Conservation (phyloP, 2,329 filamentous ascomycete species). For the Aspergillus brasiliensis region DNA sequence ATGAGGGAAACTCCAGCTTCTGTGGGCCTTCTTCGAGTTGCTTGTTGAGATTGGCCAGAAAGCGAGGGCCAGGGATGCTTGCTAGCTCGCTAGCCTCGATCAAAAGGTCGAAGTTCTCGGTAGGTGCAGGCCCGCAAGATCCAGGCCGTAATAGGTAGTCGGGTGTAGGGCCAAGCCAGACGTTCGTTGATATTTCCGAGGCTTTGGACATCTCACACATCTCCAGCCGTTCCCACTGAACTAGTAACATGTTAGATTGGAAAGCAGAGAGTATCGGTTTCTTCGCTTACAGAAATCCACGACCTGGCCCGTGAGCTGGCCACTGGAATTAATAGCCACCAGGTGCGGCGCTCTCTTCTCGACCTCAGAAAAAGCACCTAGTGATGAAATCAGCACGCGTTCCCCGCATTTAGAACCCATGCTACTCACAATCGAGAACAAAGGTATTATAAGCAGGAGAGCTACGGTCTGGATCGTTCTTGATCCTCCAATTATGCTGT, state of each 20-base stretch:
- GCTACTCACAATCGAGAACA: constrained; percentile 60
- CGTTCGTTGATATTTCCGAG: constrained; percentile 84
- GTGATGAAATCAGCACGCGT: constrained; percentile 38
- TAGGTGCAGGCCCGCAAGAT: constrained; percentile 49
- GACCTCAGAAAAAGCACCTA: constrained; percentile 68
- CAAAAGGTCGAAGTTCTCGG: constrained; percentile 71
- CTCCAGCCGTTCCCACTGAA: constrained; percentile 82
- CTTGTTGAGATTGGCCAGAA: constrained; percentile 65
- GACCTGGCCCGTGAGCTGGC: constrained; percentile 72
- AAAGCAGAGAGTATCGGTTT: not conserved
- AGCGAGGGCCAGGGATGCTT: constrained; percentile 69
- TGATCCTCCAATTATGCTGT: constrained; percentile 72
- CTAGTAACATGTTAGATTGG: constrained; percentile 33
- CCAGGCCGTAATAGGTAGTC: constrained; percentile 59
- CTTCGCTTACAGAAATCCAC: constrained; percentile 75
- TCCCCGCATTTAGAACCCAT: not conserved
- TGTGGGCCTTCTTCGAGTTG: constrained; percentile 54
- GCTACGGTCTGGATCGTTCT: constrained; percentile 59
- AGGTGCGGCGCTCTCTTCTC: constrained; percentile 70
- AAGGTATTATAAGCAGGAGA: constrained; percentile 82
- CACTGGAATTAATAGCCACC: constrained; percentile 73
- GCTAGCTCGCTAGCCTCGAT: constrained; percentile 89
- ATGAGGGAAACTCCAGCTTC: constrained; percentile 83
- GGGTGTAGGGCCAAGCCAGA: constrained; percentile 87
- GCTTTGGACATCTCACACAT: constrained; percentile 93